Evolutionary conservation across 768 basidiomycete species (phyloP).

Genomic region (Rhizopogon roseolus): DNA sequence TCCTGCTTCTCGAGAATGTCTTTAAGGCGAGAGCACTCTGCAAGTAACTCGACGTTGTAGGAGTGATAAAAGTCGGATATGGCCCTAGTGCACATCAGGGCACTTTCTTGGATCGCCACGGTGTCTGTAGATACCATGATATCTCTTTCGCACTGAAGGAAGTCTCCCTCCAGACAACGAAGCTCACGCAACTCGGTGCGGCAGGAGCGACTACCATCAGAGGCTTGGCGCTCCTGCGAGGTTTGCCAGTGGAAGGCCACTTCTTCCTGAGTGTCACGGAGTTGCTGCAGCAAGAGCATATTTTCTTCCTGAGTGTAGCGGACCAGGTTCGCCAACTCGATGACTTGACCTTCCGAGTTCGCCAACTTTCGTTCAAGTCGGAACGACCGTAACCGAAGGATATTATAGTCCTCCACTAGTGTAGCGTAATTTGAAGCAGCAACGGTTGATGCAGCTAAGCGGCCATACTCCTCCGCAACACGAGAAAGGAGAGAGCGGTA

Average conservation of each 20-base stretch:
- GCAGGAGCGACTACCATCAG: neutral
- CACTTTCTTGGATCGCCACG: slow-evolving; percentile 3
- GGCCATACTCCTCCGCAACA: slow-evolving; percentile 51
- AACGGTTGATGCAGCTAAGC: slow-evolving; percentile 42
- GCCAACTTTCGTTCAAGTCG: slow-evolving; percentile 66
- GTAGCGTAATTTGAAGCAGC: slow-evolving; percentile 27
- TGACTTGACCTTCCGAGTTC: slow-evolving; percentile 63
- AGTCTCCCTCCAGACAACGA: slow-evolving; percentile 13
- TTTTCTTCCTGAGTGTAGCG: slow-evolving; percentile 55
- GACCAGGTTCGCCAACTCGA: slow-evolving; percentile 58
- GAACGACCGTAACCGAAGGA: slow-evolving; percentile 36
- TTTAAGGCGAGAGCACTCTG: slow-evolving; percentile 8
- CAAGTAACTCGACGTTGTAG: slow-evolving; percentile 29
- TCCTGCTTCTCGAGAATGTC: slow-evolving; percentile 10
- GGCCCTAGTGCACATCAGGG: slow-evolving; percentile 14
- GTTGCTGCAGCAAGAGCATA: slow-evolving; percentile 28
- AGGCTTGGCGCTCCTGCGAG: slow-evolving; percentile 4
- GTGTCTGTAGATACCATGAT: slow-evolving; percentile 14
- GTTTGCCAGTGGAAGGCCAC: slow-evolving; percentile 8
- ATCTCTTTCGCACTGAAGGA: slow-evolving; percentile 8
- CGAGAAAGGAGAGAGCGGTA: slow-evolving; percentile 39
- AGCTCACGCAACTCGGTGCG: slow-evolving; percentile 2
- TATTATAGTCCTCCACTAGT: slow-evolving; percentile 36
- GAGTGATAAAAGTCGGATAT: slow-evolving; percentile 33
- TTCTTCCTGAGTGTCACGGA: slow-evolving; percentile 16